phyloP scores from a whole-genome alignment of 2,329 filamentous ascomycete genomes.

The Colletotrichum gloeosporioides region DNA sequence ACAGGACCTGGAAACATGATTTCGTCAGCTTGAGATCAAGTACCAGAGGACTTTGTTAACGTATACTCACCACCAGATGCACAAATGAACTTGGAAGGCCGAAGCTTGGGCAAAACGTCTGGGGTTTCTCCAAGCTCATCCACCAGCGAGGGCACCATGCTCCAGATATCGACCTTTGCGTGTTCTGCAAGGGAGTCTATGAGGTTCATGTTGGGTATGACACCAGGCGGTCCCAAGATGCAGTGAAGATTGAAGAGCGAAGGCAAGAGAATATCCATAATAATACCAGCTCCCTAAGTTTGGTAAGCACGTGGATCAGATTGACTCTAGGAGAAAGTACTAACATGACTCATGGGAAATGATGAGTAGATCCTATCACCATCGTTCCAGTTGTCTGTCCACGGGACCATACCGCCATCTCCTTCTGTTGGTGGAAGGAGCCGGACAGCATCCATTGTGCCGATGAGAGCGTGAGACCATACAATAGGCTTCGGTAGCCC shows the following conservation, averaged over 20 bases:
- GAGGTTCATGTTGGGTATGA: not conserved
- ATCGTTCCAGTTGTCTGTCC: not conserved
- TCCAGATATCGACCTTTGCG: not conserved
- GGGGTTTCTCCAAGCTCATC: not conserved
- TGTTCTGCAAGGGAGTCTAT: rapidly evolving
- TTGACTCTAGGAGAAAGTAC: not conserved
- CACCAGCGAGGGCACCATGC: not conserved
- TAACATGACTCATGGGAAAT: not conserved
- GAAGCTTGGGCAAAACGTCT: not conserved
- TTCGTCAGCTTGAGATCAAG: not conserved
- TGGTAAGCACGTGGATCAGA: not conserved
- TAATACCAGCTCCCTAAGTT: not conserved
- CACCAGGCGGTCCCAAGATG: not conserved
- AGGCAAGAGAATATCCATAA: not conserved
- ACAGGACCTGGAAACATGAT: not conserved
- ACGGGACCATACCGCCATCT: not conserved
- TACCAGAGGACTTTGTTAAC: not conserved
- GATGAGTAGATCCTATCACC: not conserved
- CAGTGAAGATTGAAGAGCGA: not conserved
- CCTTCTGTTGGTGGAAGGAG: not conserved
- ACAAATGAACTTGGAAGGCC: not conserved
- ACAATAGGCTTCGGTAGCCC: not conserved
- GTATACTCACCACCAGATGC: not conserved
- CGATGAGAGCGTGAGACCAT: not conserved
- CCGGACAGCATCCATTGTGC: not conserved